phyloP scores from a whole-genome alignment of 148 eudicot genomes.

The Beta vulgaris region DNA sequence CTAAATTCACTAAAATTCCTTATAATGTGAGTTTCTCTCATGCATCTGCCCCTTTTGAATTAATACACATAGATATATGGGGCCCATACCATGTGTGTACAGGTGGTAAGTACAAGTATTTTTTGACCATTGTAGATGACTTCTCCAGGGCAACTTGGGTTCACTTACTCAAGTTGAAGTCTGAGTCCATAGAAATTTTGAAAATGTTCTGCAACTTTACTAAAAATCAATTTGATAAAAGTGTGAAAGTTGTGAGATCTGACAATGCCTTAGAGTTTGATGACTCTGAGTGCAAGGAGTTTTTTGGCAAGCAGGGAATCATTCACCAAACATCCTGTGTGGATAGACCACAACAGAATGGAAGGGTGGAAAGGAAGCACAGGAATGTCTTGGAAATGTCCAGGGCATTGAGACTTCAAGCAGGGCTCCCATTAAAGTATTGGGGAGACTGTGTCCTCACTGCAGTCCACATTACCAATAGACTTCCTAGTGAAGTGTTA shows the following conservation, averaged over 20 bases:
- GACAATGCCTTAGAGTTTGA: slow-evolving; percentile 1
- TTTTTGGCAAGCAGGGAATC: background rate
- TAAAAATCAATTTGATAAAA: background rate
- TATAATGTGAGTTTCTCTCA: background rate
- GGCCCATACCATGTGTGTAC: background rate
- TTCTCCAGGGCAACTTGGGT: too few relatives aligned
- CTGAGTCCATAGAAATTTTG: background rate
- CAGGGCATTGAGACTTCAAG: background rate
- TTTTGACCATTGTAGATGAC: slow-evolving; percentile 2
- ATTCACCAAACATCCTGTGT: background rate
- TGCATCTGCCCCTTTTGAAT: background rate
- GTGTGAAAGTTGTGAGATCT: background rate
- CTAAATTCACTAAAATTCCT: background rate
- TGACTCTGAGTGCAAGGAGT: background rate
- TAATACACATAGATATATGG: background rate
- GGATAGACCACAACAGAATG: too few relatives aligned
- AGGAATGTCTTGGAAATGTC: background rate
- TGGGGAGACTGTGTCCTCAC: too few relatives aligned
- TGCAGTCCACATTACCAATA: background rate
- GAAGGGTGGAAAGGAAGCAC: background rate
- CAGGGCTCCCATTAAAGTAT: too few relatives aligned
- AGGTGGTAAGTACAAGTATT: background rate
- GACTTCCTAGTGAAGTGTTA: background rate
- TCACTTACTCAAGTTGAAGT: background rate
- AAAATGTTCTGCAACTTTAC: background rate